Base-by-base conservation (phyloP, 2,329 filamentous ascomycete species). In the Colletotrichum musae region DNA sequence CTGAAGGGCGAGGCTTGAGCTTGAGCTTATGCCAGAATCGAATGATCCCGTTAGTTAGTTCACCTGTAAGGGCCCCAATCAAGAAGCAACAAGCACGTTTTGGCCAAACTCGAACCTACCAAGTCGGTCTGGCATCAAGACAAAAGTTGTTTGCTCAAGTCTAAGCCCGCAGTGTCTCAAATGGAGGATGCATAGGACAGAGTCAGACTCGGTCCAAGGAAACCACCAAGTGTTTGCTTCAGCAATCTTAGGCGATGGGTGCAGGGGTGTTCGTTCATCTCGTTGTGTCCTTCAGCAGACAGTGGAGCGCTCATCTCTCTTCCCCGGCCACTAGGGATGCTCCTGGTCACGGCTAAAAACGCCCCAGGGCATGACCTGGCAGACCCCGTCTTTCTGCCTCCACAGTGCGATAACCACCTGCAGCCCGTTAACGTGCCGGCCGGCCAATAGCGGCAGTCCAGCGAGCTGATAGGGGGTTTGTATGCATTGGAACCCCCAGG, bases 381-480 rank as follows among this genome's bases (percentile, higher is more conserved):
- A 6, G 9, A 32, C 58, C 43, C 64, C 59, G 18, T 36, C 32
- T 36, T 15, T 28, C 43, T 65, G 32, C 51, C 62, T 67, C 56
- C 57, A 70, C 67, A 70, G 67, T 70, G 67, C 63, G 63, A 66
- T 57, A 45, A 53, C 41, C 41, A n/a, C 53, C 53, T 48, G 36
- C 53, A 39, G 52, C 51, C 47, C 26, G 53, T 53, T 18, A 26
- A 64, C 45, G 26, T 57, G 32, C 51, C 18, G 32, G 24, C 24
- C 57, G 52, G 28, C 67, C 62, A 67, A 70, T 70, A 51, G 58
- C 50, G 39, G 67, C 45, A 51, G 26, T 41, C 43, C 18, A 52
- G 67, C 36, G 45, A 32, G 48, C 67, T 67, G 62, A 70, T 70
- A 67, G 67, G 62, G 63, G 62, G 18, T 68, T 58, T 62, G 26